Base-by-base conservation (phyloP, 805 yeast species). In the Barnettozyma botsteinii region DNA sequence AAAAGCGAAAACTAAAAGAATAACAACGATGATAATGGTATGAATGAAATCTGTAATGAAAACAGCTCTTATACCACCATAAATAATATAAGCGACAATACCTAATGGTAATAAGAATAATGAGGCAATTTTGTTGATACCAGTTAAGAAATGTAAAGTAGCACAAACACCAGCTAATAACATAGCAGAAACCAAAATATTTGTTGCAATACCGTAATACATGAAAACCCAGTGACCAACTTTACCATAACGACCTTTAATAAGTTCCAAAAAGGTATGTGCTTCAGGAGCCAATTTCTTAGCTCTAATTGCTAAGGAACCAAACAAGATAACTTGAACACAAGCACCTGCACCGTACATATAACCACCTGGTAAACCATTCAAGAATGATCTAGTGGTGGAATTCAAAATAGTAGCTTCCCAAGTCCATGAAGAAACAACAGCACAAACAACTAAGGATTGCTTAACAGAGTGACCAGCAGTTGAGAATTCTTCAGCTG, bases 381-480 rank as follows among this genome's bases (percentile, higher is more conserved):
- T 70, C 31, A 66, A 66, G 61, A 85, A 88, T 18, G 85, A 85
- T 59, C 83, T 88, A 17, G 95, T 76, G 1, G 94, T 77, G 3
- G 87, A 78, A 28, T 79, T 79, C 24, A 85, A 66, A 35, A 85
- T 63, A 2, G 94, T 85, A 4, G 87, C 85, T n/a, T 85, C 85
- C 88, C 88, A 81, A 9, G 96, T 87, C 98, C 98, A 89, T 8
- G 91, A 80, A 11, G 91, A 80, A 8, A 88, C 96, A 23, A 89
- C 96, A 7, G 96, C 95, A 7, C 95, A 80, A 5, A 91, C 80
- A 46, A 87, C 81, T 49, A 89, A 68, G 35, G 93, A 93, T 0
- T 91, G 79, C 52, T 82, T 84, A 31, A 89, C 94, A 4, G 86
- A 70, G 57, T 96, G 75, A 49, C 96, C 96, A 26, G 96, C 96